Evolutionary conservation across 176 grass and related monocot species (phyloP), one percentile per base, ranked within the genome.

Genomic region (Aegilops bicornis): DNA sequence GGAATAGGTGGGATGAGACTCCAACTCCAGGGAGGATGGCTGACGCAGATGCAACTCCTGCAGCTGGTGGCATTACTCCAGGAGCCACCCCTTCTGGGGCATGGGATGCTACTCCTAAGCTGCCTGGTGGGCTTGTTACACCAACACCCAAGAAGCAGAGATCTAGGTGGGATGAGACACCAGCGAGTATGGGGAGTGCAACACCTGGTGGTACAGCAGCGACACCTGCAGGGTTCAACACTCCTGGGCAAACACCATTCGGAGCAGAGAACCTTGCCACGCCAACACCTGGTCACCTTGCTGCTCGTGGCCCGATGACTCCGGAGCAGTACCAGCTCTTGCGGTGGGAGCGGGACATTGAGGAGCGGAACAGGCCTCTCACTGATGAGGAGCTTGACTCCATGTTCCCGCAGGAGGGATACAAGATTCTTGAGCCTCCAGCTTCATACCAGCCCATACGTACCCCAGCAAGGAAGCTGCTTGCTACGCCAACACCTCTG

Each of bases 1-100:
- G 97, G 61, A 96, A 99, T 84, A 85, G 97, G 32, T 99, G 97
- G 97, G 97, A 99, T 87, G 97, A 99, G 85, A 99, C 97, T 2
- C 97, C 97, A 7, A 96, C 97, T 29, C 92, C 92, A 14, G 97
- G 97, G n/a, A 90, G 97, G 79, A 79, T 96, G 82, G 91, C 87
- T 23, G 97, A 99, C 88, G 89, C 97, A 0, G 97, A 99, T 78
- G 97, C 93, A 25, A 98, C 96, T 6, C 97, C 97, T 15, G 86
- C 88, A 40, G 91, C 92, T 71, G 94, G 94, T 35, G 93, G 93
- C 32, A 65, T 39, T 61, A 97, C 95, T 2, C 91, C 95, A 2
- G 97, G 94, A 1, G 89, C 92, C 20, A 98, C 97, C 2, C 97
- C 97, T 6, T 88, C 97, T 65, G 94, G 97, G 5, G 93, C 97